A percentile compares a stretch with the other conserved stretches of the same genome.
phyloP scores from a whole-genome alignment of 75 land plant genomes.

The Cupressus sempervirens region DNA sequence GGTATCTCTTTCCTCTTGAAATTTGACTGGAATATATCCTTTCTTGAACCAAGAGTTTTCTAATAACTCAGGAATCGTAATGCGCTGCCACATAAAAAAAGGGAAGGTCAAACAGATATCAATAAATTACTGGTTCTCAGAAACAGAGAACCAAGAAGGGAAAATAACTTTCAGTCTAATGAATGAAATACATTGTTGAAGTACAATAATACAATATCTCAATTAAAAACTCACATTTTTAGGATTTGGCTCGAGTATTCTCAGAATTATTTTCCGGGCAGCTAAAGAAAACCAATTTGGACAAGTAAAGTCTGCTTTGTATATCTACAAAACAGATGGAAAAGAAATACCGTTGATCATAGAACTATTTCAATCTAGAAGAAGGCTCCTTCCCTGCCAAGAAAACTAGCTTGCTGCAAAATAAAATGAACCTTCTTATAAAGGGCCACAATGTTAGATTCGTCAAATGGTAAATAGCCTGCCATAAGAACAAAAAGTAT shows the following conservation, averaged over 20 bases:
- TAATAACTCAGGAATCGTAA: slow-evolving; percentile 25
- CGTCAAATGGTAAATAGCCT: slow-evolving; percentile 28
- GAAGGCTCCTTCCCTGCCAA: background rate
- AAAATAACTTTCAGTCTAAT: background rate
- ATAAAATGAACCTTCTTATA: slow-evolving; percentile 17
- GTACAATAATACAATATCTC: background rate
- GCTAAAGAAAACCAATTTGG: slow-evolving; percentile 26
- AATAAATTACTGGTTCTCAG: background rate
- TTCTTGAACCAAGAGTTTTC: slow-evolving; percentile 33
- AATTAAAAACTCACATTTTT: slow-evolving; percentile 12
- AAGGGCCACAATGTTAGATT: slow-evolving; percentile 16
- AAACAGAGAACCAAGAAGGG: background rate
- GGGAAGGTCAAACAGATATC: background rate
- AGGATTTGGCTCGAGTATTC: slow-evolving; percentile 24
- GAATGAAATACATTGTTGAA: background rate
- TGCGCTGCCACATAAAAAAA: slow-evolving; percentile 13
- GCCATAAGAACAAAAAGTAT: slow-evolving; percentile 27
- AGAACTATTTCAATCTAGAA: background rate
- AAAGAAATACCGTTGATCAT: background rate
- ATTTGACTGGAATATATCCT: slow-evolving; percentile 23
- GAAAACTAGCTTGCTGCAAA: slow-evolving; percentile 1
- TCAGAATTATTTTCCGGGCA: slow-evolving; percentile 15
- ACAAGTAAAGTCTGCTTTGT: slow-evolving; percentile 23
- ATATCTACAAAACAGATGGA: slow-evolving; percentile 17
- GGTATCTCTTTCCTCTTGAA: slow-evolving; percentile 21